A percentile compares a stretch with the other conserved stretches of the same genome.
phyloP scores from a whole-genome alignment of 2,329 filamentous ascomycete genomes.

The Cadophora gregata region DNA sequence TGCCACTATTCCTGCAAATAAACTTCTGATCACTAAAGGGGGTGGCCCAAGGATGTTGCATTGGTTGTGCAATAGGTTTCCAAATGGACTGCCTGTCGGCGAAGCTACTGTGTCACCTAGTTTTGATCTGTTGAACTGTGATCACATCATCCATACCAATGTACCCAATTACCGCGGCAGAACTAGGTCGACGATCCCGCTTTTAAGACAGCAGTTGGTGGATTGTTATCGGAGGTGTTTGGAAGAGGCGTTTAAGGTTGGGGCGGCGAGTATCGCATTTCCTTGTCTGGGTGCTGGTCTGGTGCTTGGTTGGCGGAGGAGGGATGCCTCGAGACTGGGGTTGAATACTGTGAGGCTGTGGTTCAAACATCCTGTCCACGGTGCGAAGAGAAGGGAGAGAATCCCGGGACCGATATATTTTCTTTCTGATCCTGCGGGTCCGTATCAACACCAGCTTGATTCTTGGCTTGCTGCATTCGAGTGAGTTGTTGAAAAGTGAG shows the following conservation, averaged over 20 bases:
- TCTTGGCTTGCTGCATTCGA: constrained; percentile 23
- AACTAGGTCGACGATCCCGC: constrained; percentile 1
- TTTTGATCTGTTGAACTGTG: constrained; percentile 22
- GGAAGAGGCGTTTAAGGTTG: constrained; percentile 23
- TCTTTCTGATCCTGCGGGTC: constrained; percentile 21
- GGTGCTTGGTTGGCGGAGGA: constrained; percentile 19
- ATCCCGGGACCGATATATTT: constrained; percentile 21
- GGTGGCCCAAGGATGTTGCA: constrained; percentile 9
- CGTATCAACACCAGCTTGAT: constrained; percentile 15
- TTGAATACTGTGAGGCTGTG: constrained; percentile 23
- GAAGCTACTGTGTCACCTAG: constrained; percentile 19
- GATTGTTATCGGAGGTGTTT: constrained; percentile 27
- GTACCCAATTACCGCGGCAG: constrained; percentile 17
- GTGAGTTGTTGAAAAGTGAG: constrained; percentile 12
- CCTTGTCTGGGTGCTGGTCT: constrained; percentile 22
- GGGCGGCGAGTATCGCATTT: constrained; percentile 22
- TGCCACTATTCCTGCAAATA: not conserved
- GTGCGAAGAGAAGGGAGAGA: constrained; percentile 6
- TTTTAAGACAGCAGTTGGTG: constrained; percentile 25
- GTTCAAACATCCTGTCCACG: constrained; percentile 25
- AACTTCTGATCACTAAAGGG: constrained; percentile 10
- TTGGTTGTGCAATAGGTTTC: not conserved
- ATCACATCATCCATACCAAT: constrained; percentile 23
- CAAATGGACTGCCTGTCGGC: constrained; percentile 15
- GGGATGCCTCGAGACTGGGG: constrained; percentile 14